These are phyloP conservation scores for Carex arenaria DNA, from an alignment of 202 grass and related monocot species.

Conservation along the genomic window DNA sequence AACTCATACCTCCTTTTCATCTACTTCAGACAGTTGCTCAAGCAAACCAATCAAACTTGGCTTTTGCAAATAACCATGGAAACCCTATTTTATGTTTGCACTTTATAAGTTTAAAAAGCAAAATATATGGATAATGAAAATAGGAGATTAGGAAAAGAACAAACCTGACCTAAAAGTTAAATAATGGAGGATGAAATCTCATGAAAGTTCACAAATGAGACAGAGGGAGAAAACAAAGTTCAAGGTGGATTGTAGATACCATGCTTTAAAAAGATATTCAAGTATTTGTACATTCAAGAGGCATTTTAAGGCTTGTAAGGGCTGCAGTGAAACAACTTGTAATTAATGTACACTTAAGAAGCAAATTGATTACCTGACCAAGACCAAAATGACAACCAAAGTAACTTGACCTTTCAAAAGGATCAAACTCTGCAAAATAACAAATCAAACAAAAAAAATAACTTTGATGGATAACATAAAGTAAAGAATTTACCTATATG, in stretches of 20 bases:
- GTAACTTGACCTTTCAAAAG: too few species aligned
- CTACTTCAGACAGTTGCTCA: too few species aligned
- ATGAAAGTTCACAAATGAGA: not conserved
- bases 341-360: not conserved
- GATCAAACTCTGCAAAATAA: too few species aligned
- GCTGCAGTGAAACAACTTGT: not conserved
- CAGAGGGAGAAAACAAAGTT: not conserved
- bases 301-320: not conserved
- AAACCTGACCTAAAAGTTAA: not conserved
- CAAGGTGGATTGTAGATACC: not conserved
- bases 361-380: constrained; percentile 43
- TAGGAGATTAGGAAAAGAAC: not conserved
- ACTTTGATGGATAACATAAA: too few species aligned
- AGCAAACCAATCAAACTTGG: too few species aligned
- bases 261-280: not conserved
- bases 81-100: too few species aligned
- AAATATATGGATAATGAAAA: not conserved
- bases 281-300: not conserved
- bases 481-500: too few species aligned
- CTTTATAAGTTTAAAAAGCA: not conserved
- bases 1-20: too few species aligned
- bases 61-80: not conserved
- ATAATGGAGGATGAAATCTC: not conserved
- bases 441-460: too few species aligned
- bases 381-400: too few species aligned